A percentile compares a stretch with the other conserved stretches of the same genome.
These are phyloP conservation scores for Chaetomiaceae sp. DNA, from an alignment of 2,329 filamentous ascomycete genomes.

Conservation along the genomic window DNA sequence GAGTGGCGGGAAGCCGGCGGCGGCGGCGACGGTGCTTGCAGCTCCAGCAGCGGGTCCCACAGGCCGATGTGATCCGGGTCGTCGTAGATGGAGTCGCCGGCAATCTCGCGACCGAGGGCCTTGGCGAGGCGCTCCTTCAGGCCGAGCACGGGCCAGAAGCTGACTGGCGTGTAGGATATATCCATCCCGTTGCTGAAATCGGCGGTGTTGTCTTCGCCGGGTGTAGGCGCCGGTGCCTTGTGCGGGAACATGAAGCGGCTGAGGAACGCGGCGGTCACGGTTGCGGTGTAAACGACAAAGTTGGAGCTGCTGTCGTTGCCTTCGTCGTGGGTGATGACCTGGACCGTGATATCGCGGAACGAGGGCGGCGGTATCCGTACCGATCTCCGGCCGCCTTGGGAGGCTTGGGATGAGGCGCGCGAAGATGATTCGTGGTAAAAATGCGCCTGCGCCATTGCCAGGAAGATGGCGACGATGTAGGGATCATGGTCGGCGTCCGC, in stretches of 20 bases:
- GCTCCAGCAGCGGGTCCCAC: constrained; percentile 35
- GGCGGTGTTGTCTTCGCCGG: constrained; percentile 23
- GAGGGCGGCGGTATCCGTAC: constrained; percentile 25
- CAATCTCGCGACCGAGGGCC: constrained; percentile 46
- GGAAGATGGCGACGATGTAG: constrained; percentile 45
- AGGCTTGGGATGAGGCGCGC: constrained; percentile 22
- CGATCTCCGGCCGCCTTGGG: constrained; percentile 9
- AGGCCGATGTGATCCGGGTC: constrained; percentile 37
- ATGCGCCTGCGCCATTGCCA: constrained; percentile 52
- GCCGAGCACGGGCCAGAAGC: constrained; percentile 49
- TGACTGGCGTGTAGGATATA: constrained; percentile 44
- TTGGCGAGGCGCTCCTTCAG: constrained; percentile 49
- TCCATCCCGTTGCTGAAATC: too few species aligned
- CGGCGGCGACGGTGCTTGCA: neutral
- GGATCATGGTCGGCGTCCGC: constrained; percentile 45
- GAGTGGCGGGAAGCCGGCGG: neutral
- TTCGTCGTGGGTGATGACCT: constrained; percentile 46
- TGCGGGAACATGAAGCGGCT: constrained; percentile 44
- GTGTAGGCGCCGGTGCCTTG: constrained; percentile 28
- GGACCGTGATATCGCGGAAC: constrained; percentile 44
- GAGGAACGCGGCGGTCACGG: constrained; percentile 44
- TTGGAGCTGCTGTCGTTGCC: constrained; percentile 33
- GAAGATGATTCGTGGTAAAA: constrained; percentile 36
- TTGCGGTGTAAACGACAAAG: constrained; percentile 49
- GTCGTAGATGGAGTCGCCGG: constrained; percentile 34